phyloP scores from a whole-genome alignment of 2,329 filamentous ascomycete genomes.

The Tolypocladium paradoxum region DNA sequence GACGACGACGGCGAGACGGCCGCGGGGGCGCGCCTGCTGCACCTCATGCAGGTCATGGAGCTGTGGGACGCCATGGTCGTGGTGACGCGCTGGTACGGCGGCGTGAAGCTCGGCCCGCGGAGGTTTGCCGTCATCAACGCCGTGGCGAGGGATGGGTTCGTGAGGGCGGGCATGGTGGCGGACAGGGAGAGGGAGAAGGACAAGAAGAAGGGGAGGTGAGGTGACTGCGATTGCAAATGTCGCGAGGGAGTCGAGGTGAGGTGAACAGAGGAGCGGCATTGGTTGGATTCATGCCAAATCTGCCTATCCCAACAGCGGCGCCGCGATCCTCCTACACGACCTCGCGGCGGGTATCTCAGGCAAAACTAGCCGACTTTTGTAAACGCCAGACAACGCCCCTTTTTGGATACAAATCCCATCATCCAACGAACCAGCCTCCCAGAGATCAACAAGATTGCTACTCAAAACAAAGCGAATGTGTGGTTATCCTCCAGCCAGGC shows the following conservation, averaged over 20 bases:
- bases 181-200: slow-evolving; percentile 34
- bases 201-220: slow-evolving; percentile 26
- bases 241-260: not conserved
- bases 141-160: slow-evolving; percentile 72
- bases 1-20: slow-evolving; percentile 95
- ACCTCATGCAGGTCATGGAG: slow-evolving; percentile 91
- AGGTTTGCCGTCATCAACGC: slow-evolving; percentile 85
- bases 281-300: not conserved
- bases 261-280: not conserved
- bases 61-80: slow-evolving; percentile 89
- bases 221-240: not conserved
- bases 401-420: not conserved
- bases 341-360: slow-evolving; percentile 2
- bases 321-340: not conserved
- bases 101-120: slow-evolving; percentile 77
- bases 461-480: not conserved
- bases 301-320: not conserved
- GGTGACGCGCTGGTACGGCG: slow-evolving; percentile 92
- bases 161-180: slow-evolving; percentile 60
- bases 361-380: not conserved
- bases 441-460: not conserved
- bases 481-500: not conserved
- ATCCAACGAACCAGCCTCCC: not conserved
- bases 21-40: slow-evolving; percentile 73
- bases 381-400: not conserved